Conservation (phyloP, 371 early-diverging fungal genomes). For the Mucor plumbeus region DNA sequence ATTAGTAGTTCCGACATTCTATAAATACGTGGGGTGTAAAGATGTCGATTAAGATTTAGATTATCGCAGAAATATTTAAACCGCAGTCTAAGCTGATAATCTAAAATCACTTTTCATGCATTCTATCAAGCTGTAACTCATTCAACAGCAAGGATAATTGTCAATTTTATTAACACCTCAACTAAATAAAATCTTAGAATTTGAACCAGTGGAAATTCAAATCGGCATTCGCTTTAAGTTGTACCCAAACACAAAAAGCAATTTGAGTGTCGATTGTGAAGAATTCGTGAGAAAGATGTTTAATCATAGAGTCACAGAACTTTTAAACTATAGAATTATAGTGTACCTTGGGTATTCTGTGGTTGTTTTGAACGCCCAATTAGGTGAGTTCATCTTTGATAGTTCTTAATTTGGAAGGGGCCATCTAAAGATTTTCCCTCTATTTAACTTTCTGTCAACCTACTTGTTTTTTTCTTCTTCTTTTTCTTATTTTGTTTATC, state of each 20-base stretch:
- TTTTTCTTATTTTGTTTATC: background rate
- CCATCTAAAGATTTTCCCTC: slow-evolving; percentile 15
- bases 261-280: background rate
- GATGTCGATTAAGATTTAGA: background rate
- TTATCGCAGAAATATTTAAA: background rate
- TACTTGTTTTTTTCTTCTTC: background rate
- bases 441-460: slow-evolving; percentile 1
- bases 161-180: too few relatives aligned
- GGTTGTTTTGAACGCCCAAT: background rate
- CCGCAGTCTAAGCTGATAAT: slow-evolving; percentile 2
- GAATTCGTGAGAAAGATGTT: background rate
- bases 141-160: background rate
- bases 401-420: slow-evolving; percentile 17
- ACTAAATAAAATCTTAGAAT: background rate
- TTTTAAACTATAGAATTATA: background rate
- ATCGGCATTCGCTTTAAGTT: background rate
- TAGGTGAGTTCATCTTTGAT: slow-evolving; percentile 18
- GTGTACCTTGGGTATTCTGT: slow-evolving; percentile 1
- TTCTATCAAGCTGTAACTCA: background rate
- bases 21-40: background rate
- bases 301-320: background rate
- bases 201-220: background rate
- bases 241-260: background rate
- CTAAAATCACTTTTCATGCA: background rate
- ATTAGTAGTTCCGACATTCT: background rate